Base-by-base conservation (phyloP, 768 basidiomycete genomes). In the Lentinula raphanica region DNA sequence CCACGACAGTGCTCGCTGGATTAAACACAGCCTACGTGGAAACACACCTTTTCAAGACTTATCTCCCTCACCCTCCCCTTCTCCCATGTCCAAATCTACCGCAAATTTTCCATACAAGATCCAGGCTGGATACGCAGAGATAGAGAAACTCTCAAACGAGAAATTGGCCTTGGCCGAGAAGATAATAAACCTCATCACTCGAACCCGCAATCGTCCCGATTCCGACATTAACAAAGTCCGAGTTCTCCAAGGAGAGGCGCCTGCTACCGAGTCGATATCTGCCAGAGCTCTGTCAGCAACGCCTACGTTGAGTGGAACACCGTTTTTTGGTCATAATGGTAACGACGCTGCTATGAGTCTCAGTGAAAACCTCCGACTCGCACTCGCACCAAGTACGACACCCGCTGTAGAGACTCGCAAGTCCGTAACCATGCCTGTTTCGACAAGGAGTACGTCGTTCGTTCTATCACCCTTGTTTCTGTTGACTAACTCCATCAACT, bases 171-270 rank as follows among this genome's bases (percentile, higher is more conserved):
- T 82, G 9, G 76, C 80, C 0, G 73, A 81, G 60, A 72, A 75
- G 11, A 69, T 84, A 25, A 74, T 81, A 27, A 77, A 80, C 35
- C 73, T 82, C 38, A 71, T 84, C 29, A 71, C 70, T 2, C 71
- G 76, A 28, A 79, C 82, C 23, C 76, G 76, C 40, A 71, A 76
- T 12, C 72, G 78, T 45, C 76, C 84, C 13, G 81, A 82, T 60
- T 67, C 72, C 1, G 83, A 85, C 62, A 69, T 85, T 19, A 66
- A 67, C 50, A 75, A 74, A 62, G 78, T 80, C 27, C 67, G 76
- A 44, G 70, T 75, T n/a, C 65, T 82, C 19, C 79, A 80, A 60
- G 81, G 81, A 32, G 80, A 80, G n/a, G 56, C 40, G 53, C 59
- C 54, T 63, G 69, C 54, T 65, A 39, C 35, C 31, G 65, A 42